These are phyloP conservation scores for Manihot esculenta DNA, from an alignment of 441 rosid species.

Conservation along the genomic window DNA sequence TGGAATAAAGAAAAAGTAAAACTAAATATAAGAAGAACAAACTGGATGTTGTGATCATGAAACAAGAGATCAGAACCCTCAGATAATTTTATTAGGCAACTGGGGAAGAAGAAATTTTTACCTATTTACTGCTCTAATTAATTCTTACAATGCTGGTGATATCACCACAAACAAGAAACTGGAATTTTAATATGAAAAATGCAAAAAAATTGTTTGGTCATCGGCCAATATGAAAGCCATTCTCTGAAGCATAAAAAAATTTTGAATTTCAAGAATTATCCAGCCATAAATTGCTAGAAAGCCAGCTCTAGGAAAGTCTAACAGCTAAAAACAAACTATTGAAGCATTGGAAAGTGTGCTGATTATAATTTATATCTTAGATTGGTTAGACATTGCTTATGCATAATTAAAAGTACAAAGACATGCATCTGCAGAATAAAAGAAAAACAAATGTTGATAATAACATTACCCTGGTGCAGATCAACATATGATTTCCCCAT, in stretches of 20 bases:
- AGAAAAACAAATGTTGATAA: slow-evolving; percentile 2
- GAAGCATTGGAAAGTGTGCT: background rate
- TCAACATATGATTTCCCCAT: slow-evolving; percentile 45
- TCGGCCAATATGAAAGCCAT: background rate
- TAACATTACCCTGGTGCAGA: slow-evolving; percentile 36
- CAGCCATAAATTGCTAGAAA: background rate
- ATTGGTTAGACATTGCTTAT: background rate
- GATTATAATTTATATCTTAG: background rate
- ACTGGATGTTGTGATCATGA: background rate
- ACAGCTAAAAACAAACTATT: background rate
- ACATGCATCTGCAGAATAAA: slow-evolving; percentile 5
- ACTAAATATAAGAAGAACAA: background rate
- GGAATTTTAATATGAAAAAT: background rate
- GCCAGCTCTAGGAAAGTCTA: background rate
- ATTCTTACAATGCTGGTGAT: background rate
- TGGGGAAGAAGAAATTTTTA: background rate
- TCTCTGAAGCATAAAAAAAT: background rate
- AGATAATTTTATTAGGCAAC: background rate
- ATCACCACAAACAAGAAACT: background rate
- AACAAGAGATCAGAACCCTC: background rate
- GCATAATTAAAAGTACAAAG: background rate
- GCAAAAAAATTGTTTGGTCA: background rate
- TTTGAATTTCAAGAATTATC: background rate
- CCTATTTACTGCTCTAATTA: background rate
- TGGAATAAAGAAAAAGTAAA: background rate